Base-by-base conservation (phyloP, 1,284 basidiomycete species). In the Cryptococcus sp. region DNA sequence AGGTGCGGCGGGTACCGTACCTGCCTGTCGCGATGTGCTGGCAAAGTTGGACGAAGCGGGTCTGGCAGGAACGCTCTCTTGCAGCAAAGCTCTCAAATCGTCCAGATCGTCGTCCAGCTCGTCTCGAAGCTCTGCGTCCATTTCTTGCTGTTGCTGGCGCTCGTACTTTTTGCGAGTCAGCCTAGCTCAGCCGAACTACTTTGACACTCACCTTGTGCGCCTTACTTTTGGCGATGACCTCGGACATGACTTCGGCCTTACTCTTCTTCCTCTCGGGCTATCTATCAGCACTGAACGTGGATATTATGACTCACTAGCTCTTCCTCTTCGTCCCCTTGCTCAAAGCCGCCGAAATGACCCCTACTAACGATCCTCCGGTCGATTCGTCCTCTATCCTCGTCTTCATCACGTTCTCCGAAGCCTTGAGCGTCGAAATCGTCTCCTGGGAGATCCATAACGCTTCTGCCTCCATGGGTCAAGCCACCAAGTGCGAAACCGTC, bases 151-250 rank as follows among this genome's bases (percentile, higher is more conserved):
- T 70, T 89, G 84, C 83, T 98, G 94, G 43, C 95, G 85, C 65
- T 86, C 86, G 57, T 89, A 79, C 91, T 97, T 54, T 41, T 8
- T 44, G 16, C 25, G 10, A 22, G 17, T 44, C 15, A 44, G 41
- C n/a, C n/a, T 44, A 23, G n/a, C 23, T 34, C 5, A 54, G 55
- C 39, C 8, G 29, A 34, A 34, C 8, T 13, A 7, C 8, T 13
- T 7, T 7, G 8, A 7, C 29, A 48, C 76, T 53, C 62, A 91
- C 92, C 81, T 94, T 97, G 79, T 96, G 86, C 54, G 87, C 86
- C 78, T 99, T 99, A 79, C 92, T 95, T 79, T 99, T 99, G 15
- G 93, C 90, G 50, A 99, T 93, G 51, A 99, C 89, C 77, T 99
- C 96, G 1, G 89, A 86, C 96, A 99, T 99, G 61, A 98, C 91